Conservation (phyloP, 805 yeast species). For the Wickerhamiella sergipiensis region DNA sequence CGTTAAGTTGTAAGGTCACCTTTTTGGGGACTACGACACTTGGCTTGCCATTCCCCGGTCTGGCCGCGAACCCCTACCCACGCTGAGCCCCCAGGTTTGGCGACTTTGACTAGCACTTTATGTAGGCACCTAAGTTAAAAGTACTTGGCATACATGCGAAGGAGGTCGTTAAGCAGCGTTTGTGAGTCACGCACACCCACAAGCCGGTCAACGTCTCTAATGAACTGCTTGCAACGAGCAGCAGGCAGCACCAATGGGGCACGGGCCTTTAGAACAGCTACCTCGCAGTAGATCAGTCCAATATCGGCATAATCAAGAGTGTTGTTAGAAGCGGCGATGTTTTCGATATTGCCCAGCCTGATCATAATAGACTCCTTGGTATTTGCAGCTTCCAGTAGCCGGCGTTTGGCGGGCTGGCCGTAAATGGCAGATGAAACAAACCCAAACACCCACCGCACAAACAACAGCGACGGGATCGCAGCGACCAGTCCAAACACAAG, state of each 20-base stretch:
- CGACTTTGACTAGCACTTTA: no score
- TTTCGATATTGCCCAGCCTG: conserved; percentile 10
- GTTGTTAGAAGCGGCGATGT: conserved; percentile 3
- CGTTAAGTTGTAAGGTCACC: conserved; percentile 17
- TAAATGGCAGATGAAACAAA: not conserved
- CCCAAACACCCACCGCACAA: conserved; percentile 26
- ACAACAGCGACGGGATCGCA: conserved; percentile 54
- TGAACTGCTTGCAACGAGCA: conserved; percentile 1
- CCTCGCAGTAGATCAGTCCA: conserved; percentile 13
- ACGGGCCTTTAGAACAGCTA: conserved; percentile 3
- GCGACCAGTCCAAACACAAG: conserved; percentile 89
- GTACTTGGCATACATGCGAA: conserved; percentile 7
- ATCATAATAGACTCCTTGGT: conserved; percentile 4
- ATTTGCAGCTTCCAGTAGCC: not conserved
- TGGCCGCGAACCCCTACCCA: not conserved
- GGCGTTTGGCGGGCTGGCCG: not conserved
- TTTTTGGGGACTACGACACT: no score
- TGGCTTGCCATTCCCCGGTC: not conserved
- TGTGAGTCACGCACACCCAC: conserved; percentile 4
- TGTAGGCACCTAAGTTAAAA: no score
- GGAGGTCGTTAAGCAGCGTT: not conserved
- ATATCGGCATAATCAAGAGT: conserved; percentile 6
- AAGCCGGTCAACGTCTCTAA: conserved; percentile 5
- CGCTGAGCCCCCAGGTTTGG: not conserved
- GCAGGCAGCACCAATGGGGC: not conserved